These are phyloP conservation scores for Artemisia argyi DNA, from an alignment of 129 eudicot species.

Conservation along the genomic window DNA sequence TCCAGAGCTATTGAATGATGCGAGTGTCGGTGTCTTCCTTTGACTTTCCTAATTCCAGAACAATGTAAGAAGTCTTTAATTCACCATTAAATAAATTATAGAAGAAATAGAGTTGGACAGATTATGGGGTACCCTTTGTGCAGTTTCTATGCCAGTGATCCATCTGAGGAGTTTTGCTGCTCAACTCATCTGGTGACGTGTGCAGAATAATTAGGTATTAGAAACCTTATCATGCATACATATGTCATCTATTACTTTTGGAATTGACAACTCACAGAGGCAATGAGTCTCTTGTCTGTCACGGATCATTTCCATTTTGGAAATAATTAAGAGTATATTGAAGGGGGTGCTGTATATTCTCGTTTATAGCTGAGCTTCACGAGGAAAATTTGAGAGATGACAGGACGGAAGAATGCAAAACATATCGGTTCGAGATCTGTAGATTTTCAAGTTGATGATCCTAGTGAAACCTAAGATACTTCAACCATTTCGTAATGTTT, in stretches of 20 bases:
- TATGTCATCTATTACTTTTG: conserved; percentile 8
- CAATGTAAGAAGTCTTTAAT: conserved; percentile 20
- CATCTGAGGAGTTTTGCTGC: conserved; percentile 17
- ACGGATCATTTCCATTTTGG: conserved; percentile 4
- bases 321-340: conserved; percentile 12
- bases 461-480: background rate
- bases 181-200: conserved; percentile 17
- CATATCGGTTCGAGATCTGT: background rate
- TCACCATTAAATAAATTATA: conserved; percentile 11
- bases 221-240: conserved; percentile 23
- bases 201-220: conserved; percentile 9
- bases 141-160: conserved; percentile 7
- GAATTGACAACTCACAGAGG: background rate
- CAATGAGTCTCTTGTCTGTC: background rate
- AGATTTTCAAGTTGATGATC: conserved; percentile 8
- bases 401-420: conserved; percentile 2
- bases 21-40: conserved; percentile 26
- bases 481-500: background rate
- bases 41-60: conserved; percentile 30
- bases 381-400: conserved; percentile 7
- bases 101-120: conserved; percentile 20
- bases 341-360: conserved; percentile 1
- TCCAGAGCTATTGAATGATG: conserved; percentile 28
- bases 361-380: background rate
- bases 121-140: conserved; percentile 18